These are phyloP conservation scores for Calonectria hongkongensis DNA, from an alignment of 2,329 filamentous ascomycete species.

Conservation along the genomic window DNA sequence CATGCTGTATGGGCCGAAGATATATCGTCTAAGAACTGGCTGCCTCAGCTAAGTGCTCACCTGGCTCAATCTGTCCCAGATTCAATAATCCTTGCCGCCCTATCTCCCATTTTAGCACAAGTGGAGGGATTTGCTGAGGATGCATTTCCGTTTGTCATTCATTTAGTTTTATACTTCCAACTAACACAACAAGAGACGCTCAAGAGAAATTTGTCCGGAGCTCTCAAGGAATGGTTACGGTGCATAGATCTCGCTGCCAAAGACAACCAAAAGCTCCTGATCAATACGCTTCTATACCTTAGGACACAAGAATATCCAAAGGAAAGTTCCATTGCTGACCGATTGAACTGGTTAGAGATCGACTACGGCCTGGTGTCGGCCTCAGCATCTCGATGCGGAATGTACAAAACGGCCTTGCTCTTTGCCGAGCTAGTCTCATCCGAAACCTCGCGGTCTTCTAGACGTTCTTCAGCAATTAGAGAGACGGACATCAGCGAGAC, in stretches of 20 bases:
- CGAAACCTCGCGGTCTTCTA: conserved; percentile 73
- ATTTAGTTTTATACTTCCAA: conserved; percentile 84
- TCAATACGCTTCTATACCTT: conserved; percentile 91
- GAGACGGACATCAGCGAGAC: conserved; percentile 78
- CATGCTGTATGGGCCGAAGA: conserved; percentile 58
- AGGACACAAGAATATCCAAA: conserved; percentile 84
- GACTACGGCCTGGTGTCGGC: conserved; percentile 82
- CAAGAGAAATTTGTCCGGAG: conserved; percentile 78
- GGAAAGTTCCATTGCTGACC: conserved; percentile 86
- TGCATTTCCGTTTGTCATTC: conserved; percentile 88
- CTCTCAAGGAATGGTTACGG: conserved; percentile 79
- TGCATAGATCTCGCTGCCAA: conserved; percentile 62
- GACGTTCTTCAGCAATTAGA: conserved; percentile 78
- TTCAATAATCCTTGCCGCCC: conserved; percentile 81
- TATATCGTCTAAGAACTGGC: conserved; percentile 73
- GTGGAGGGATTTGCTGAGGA: conserved; percentile 83
- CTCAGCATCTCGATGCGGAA: conserved; percentile 85
- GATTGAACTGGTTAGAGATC: conserved; percentile 89
- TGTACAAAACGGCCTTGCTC: conserved; percentile 90
- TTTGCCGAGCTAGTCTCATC: conserved; percentile 85
- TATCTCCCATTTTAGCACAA: conserved; percentile 79
- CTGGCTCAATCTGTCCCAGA: conserved; percentile 76
- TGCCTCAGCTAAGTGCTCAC: conserved; percentile 75
- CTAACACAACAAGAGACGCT: conserved; percentile 75
- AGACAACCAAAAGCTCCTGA: conserved; percentile 81